Evolutionary conservation across 768 basidiomycete genomes (phyloP).

Genomic region (Rhodotorula taiwanensis): DNA sequence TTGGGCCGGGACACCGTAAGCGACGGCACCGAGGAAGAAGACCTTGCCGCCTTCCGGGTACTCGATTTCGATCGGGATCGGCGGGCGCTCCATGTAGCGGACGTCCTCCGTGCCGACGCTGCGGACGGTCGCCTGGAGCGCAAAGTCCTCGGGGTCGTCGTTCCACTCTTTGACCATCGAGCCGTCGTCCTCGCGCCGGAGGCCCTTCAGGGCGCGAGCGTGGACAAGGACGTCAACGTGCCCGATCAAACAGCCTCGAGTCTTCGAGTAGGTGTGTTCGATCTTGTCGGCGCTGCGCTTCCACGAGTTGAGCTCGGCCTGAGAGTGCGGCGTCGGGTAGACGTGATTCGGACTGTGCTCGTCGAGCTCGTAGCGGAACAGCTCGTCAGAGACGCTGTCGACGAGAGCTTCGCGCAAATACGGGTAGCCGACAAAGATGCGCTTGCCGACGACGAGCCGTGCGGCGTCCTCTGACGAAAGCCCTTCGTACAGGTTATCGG

Average conservation of each 20-base stretch:
- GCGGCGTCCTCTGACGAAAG: constrained; percentile 66
- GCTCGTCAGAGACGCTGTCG: constrained; percentile 72
- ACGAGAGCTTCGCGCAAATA: constrained; percentile 89
- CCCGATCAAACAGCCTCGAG: constrained; percentile 77
- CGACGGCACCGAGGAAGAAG: constrained; percentile 90
- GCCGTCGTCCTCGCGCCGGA: constrained; percentile 79
- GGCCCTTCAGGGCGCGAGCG: constrained; percentile 84
- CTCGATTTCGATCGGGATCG: constrained; percentile 76
- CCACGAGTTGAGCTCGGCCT: constrained; percentile 58
- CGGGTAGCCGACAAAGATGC: constrained; percentile 82
- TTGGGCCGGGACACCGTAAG: constrained; percentile 91
- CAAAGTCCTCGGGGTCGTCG: constrained; percentile 77
- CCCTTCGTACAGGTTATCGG: constrained; percentile 66
- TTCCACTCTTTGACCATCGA: constrained; percentile 95
- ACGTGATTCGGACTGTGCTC: background rate
- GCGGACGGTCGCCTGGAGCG: constrained; percentile 75
- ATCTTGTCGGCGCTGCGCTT: constrained; percentile 71
- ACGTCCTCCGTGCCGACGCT: constrained; percentile 83
- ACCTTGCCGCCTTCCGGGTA: constrained; percentile 85
- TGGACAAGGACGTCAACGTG: constrained; percentile 73
- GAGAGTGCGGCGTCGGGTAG: constrained; percentile 3
- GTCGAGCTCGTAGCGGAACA: constrained; percentile 70
- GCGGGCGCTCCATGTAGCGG: constrained; percentile 60
- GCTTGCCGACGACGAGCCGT: constrained; percentile 62
- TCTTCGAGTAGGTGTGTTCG: constrained; percentile 79